Evolutionary conservation across 306 rosid species (phyloP).

Genomic region (Phaseolus lunatus): DNA sequence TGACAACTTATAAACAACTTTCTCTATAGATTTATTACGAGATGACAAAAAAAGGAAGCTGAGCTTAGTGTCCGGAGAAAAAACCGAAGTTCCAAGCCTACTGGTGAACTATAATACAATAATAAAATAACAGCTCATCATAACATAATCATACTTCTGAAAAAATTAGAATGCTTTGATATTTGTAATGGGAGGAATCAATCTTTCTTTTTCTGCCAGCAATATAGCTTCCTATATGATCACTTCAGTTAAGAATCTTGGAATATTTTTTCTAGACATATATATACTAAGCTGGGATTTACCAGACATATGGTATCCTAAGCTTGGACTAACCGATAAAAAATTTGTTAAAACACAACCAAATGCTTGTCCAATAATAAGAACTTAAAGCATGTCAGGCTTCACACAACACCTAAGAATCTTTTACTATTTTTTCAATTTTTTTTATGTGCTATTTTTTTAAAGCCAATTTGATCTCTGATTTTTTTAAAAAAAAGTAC

Average conservation of each 20-base stretch:
- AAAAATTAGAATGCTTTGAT: neutral
- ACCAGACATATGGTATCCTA: no score
- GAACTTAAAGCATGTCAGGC: constrained; percentile 10
- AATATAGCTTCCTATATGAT: no score
- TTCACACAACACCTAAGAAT: neutral
- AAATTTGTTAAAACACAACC: neutral
- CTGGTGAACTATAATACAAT: neutral
- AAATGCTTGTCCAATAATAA: constrained; percentile 13
- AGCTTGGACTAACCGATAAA: no score
- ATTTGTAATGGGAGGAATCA: no score
- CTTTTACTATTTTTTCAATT: no score
- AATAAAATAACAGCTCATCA: neutral
- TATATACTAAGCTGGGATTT: no score
- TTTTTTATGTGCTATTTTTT: neutral
- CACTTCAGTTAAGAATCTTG: no score
- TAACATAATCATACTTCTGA: neutral
- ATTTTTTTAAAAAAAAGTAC: neutral
- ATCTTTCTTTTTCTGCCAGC: no score
- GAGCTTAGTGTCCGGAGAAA: no score
- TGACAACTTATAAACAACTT: neutral
- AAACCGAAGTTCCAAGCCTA: neutral
- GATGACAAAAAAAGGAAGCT: neutral
- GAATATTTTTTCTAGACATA: no score
- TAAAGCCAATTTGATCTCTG: neutral
- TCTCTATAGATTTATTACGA: neutral